Base-by-base conservation (phyloP, 257 asterid species). In the Solanum etuberosum region DNA sequence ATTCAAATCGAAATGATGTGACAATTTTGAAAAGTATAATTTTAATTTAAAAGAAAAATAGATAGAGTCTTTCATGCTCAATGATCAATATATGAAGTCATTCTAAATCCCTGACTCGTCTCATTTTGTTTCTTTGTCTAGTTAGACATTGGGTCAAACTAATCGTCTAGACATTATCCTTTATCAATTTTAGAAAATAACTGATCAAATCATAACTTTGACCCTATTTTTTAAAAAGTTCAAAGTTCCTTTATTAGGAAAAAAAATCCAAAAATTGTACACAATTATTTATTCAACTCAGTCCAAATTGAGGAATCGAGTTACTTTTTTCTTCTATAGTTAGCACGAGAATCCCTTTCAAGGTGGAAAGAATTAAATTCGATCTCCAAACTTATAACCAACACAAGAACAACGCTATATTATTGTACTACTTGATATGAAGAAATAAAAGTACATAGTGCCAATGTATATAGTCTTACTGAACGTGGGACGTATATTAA, bases 41-140 rank as follows among this genome's bases (percentile, higher is more conserved):
- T 61, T 61, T n/a, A 61, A 61, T 61, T 9, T 48, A 16, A 1
- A 0, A 0, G 2, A 61, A 61, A 61, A n/a, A n/a, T 0, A 61
- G 9, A 20, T n/a, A 61, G 3, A n/a, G 5, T 5, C 15, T n/a
- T 61, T 61, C 3, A 10, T n/a, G 7, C 70, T 61, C 13, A 4
- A 2, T 61, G 31, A n/a, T 61, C 3, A 23, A 16, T 61, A 2
- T n/a, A 61, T 61, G 3, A n/a, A n/a, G 31, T 61, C 27, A 61
- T 61, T n/a, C 31, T n/a, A n/a, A 11, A n/a, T 61, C 7, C 7
- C 2, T n/a, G 16, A 61, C 31, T 61, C 16, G 7, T 61, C 70
- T 61, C 16, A 61, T 61, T 61, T 10, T n/a, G 7, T n/a, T 11
- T 8, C 70, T 61, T 61, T 61, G 15, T 12, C 16, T 5, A n/a